Conservation (phyloP, 2,329 filamentous ascomycete species). For the Penicillium fuscoglaucum region DNA sequence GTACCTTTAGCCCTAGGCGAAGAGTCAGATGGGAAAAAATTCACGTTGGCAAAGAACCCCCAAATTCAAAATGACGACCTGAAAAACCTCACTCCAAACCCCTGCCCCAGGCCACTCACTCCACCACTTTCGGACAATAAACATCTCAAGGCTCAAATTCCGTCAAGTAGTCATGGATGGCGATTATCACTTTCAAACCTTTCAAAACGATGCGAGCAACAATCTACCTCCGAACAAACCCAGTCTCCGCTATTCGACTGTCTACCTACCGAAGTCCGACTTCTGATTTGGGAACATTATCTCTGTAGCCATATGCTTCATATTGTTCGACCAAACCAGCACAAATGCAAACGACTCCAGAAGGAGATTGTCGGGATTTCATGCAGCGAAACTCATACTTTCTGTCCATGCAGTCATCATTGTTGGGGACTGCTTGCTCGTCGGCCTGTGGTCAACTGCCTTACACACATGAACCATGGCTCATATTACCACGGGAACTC, state of each 20-base stretch:
- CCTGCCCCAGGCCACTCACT: background rate
- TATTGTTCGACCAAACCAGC: background rate
- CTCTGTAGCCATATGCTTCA: background rate
- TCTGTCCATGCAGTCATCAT: slow-evolving; percentile 5
- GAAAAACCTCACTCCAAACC: background rate
- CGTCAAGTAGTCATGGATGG: background rate
- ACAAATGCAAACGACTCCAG: background rate
- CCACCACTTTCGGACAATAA: background rate
- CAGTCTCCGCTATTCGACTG: background rate
- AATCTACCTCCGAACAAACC: background rate
- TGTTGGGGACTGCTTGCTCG: slow-evolving; percentile 2
- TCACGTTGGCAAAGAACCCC: background rate
- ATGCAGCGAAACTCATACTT: background rate
- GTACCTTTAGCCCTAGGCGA: background rate
- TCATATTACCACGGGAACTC: background rate
- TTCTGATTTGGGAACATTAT: slow-evolving; percentile 3
- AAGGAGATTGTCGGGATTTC: background rate
- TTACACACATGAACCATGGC: background rate
- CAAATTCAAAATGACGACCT: background rate
- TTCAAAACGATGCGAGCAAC: background rate
- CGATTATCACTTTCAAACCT: background rate
- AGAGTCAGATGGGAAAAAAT: background rate
- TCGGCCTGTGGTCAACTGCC: background rate
- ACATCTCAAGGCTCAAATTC: background rate
- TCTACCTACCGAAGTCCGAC: background rate